Evolutionary conservation across 768 basidiomycete genomes (phyloP).

Genomic region (Trametes elegans): DNA sequence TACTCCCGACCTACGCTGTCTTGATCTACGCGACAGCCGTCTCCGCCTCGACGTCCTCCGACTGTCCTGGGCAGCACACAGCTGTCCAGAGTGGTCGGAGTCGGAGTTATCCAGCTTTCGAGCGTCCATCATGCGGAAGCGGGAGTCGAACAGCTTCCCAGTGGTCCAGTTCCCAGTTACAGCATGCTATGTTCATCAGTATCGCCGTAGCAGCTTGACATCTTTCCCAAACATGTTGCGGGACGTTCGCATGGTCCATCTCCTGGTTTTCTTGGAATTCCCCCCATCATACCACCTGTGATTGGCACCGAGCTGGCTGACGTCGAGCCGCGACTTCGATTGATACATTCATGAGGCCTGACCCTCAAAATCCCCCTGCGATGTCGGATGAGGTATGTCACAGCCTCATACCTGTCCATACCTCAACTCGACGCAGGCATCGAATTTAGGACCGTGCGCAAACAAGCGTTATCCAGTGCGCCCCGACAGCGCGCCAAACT

Average conservation of each 20-base stretch:
- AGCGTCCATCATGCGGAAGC: not conserved
- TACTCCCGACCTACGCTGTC: not conserved
- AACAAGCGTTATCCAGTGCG: too few species aligned
- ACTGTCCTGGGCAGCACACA: not conserved
- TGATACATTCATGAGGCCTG: not conserved
- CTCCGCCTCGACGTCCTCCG: not conserved
- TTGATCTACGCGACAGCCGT: not conserved
- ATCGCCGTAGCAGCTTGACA: constrained; percentile 9
- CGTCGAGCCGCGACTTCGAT: not conserved
- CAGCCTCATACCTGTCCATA: too few species aligned
- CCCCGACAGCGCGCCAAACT: too few species aligned
- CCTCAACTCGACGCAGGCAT: too few species aligned
- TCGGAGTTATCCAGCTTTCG: not conserved
- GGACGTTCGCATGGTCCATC: not conserved
- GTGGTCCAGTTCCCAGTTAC: not conserved
- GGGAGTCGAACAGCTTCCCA: constrained; percentile 1
- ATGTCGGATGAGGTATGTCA: too few species aligned
- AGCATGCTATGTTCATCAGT: constrained; percentile 7
- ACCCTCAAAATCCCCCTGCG: too few species aligned
- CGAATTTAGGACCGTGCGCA: too few species aligned
- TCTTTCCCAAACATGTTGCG: constrained; percentile 3
- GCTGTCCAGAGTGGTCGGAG: not conserved
- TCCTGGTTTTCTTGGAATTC: too few species aligned
- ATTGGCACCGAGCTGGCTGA: not conserved
- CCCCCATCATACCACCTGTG: too few species aligned